Conservation (phyloP, 441 rosid species). For the Erysimum cheiri region DNA sequence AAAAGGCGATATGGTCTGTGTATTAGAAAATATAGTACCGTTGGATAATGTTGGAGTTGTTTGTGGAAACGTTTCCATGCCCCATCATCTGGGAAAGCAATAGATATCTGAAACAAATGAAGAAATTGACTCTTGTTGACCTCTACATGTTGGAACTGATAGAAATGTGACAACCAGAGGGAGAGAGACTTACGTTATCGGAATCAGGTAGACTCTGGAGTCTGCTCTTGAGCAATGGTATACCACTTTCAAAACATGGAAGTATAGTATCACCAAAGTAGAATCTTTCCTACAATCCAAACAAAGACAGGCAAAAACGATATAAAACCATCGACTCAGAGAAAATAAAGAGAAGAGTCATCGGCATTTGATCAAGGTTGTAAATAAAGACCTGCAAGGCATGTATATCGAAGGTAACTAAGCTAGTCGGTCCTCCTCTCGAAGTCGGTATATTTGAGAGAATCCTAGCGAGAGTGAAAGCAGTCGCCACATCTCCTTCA, state of each 20-base stretch:
- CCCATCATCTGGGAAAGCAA: constrained; percentile 99
- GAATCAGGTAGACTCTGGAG: constrained; percentile 89
- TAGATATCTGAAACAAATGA: constrained; percentile 69
- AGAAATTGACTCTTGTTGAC: constrained; percentile 3
- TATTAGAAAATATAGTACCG: constrained; percentile 49
- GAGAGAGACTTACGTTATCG: constrained; percentile 65
- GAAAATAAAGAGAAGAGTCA: background rate
- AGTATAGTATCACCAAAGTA: constrained; percentile 90
- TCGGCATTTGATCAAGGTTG: background rate
- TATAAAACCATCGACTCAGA: constrained; percentile 11
- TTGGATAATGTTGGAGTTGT: constrained; percentile 95
- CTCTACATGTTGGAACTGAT: background rate
- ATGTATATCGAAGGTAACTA: constrained; percentile 94
- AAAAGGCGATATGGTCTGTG: background rate
- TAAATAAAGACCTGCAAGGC: constrained; percentile 79
- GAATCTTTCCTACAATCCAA: constrained; percentile 77
- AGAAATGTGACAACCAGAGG: constrained; percentile 1
- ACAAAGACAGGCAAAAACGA: constrained; percentile 6
- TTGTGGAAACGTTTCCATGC: constrained; percentile 98
- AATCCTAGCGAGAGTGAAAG: constrained; percentile 94
- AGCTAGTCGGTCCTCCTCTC: constrained; percentile 92
- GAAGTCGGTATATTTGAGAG: constrained; percentile 86
- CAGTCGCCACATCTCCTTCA: constrained; percentile 96
- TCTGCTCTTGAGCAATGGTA: constrained; percentile 85
- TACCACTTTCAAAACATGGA: constrained; percentile 94